Conservation (phyloP, 2,329 filamentous ascomycete species). For the Fusarium globosum region DNA sequence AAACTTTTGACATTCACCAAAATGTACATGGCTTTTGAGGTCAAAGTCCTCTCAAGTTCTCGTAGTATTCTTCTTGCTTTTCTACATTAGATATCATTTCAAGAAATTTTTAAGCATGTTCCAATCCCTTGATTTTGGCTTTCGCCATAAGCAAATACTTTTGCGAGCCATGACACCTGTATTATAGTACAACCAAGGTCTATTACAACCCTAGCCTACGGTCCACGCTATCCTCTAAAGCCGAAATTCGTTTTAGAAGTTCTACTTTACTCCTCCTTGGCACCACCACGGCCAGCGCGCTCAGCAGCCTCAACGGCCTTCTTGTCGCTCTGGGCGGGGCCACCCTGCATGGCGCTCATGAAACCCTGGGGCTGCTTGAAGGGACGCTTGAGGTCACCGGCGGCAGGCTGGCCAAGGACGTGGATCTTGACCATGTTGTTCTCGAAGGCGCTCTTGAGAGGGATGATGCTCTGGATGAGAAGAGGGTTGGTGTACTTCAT, state of each 20-base stretch:
- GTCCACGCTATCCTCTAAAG: not conserved
- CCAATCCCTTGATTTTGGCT: not conserved
- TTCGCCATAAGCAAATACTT: slow-evolving; percentile 22
- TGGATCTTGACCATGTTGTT: slow-evolving; percentile 97
- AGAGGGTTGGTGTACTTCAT: slow-evolving; percentile 99
- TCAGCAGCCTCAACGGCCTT: slow-evolving; percentile 85
- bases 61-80: not conserved
- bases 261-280: slow-evolving; percentile 73
- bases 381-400: slow-evolving; percentile 91
- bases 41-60: not conserved
- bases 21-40: not conserved
- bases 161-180: slow-evolving; percentile 18
- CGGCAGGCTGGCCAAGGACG: slow-evolving; percentile 85
- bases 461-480: slow-evolving; percentile 98
- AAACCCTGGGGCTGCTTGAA: slow-evolving; percentile 90
- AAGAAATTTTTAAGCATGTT: not conserved
- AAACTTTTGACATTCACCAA: not conserved
- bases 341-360: slow-evolving; percentile 80
- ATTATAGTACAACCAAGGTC: slow-evolving; percentile 37
- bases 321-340: slow-evolving; percentile 89
- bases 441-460: slow-evolving; percentile 95
- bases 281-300: slow-evolving; percentile 77
- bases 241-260: slow-evolving; percentile 8
- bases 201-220: slow-evolving; percentile 17
- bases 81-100: slow-evolving; percentile 1